Evolutionary conservation across 306 rosid species (phyloP).

Genomic region (Ochetophila trinervis): DNA sequence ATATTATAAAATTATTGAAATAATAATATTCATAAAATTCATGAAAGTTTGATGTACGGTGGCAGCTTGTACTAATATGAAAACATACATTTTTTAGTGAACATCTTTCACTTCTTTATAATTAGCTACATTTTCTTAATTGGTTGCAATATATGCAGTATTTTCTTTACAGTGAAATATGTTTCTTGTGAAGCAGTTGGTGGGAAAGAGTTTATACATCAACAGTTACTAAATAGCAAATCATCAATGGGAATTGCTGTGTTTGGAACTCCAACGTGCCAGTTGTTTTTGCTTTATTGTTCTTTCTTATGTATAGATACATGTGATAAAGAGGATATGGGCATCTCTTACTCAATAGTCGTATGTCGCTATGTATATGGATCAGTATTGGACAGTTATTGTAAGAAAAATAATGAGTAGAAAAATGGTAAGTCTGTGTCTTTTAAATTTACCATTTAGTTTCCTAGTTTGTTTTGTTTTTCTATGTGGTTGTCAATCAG

Average conservation of each 20-base stretch:
- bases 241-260: no score
- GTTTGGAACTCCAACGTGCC: no score
- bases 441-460: not conserved
- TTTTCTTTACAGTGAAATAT: not conserved
- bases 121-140: not conserved
- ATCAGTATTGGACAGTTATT: no score
- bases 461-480: conserved; percentile 1
- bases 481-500: conserved; percentile 6
- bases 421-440: not conserved
- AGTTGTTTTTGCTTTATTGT: no score
- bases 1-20: not conserved
- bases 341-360: no score
- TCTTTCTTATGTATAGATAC: no score
- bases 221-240: no score
- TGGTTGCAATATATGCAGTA: not conserved
- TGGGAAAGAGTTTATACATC: no score
- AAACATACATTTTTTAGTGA: not conserved
- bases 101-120: not conserved
- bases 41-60: not conserved
- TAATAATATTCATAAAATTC: not conserved
- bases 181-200: no score
- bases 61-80: not conserved
- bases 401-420: no score
- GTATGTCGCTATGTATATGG: no score
- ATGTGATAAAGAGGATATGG: no score